Conservation (phyloP, 1,139 yeast species). For the Petasospora rhodanensis region DNA sequence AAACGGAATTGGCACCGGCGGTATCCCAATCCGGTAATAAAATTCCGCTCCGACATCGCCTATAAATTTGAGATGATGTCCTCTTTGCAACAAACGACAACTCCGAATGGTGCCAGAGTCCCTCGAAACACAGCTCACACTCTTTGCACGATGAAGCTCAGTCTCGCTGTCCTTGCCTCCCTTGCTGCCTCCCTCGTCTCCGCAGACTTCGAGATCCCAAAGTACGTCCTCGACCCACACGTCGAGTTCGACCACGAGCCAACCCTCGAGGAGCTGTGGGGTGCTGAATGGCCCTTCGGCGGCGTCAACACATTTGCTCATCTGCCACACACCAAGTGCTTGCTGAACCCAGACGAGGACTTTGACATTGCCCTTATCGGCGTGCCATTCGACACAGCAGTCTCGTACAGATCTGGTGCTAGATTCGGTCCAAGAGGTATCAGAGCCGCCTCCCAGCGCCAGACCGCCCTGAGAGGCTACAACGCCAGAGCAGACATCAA, state of each 20-base stretch:
- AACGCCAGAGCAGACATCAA: conserved; percentile 56
- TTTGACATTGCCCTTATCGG: conserved; percentile 71
- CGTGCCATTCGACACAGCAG: conserved; percentile 76
- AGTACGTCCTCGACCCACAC: conserved; percentile 15
- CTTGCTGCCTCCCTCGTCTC: conserved; percentile 10
- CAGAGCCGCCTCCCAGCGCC: conserved; percentile 70
- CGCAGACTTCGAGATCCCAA: conserved; percentile 11
- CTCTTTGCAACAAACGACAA: background rate
- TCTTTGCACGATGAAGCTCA: conserved; percentile 11
- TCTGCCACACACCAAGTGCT: conserved; percentile 53
- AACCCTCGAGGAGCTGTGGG: conserved; percentile 53
- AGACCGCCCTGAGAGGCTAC: conserved; percentile 59
- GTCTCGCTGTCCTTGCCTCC: conserved; percentile 6
- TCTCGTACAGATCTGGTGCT: conserved; percentile 71
- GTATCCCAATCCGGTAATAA: conserved; percentile 3
- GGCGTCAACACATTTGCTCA: conserved; percentile 78
- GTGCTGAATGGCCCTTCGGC: conserved; percentile 60
- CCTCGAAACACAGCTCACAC: background rate
- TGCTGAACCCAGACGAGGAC: conserved; percentile 39
- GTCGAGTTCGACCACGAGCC: conserved; percentile 16
- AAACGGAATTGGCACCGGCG: conserved; percentile 2
- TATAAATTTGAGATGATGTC: background rate
- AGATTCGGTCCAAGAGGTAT: conserved; percentile 79
- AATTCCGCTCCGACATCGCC: conserved; percentile 5
- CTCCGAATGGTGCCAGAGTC: background rate